Evolutionary conservation across 164 flowering plant genomes (phyloP).

Genomic region (Nelumbo lutea): DNA sequence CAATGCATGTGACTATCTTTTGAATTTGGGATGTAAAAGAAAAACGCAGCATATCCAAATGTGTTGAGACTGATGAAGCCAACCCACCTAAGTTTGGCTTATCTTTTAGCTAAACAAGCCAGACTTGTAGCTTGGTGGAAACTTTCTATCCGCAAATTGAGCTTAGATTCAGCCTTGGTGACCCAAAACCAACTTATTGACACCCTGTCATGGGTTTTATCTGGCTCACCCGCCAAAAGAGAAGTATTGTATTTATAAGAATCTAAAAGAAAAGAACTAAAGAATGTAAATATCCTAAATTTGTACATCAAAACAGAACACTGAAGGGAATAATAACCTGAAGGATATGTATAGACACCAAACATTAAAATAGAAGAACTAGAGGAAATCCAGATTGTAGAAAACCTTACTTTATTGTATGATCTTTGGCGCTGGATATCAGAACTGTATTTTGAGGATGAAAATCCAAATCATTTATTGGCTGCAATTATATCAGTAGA

Average conservation of each 20-base stretch:
- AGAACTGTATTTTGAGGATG: constrained; percentile 69
- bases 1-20: too few species aligned
- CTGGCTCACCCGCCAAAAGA: too few species aligned
- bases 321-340: background rate
- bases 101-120: too few species aligned
- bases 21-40: too few species aligned
- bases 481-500: constrained; percentile 42
- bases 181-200: too few species aligned
- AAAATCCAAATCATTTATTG: constrained; percentile 88
- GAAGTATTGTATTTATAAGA: background rate
- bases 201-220: too few species aligned
- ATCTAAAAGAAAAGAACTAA: background rate
- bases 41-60: too few species aligned
- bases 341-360: background rate
- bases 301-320: background rate
- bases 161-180: too few species aligned
- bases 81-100: too few species aligned
- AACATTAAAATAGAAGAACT: background rate
- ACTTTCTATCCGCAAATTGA: too few species aligned
- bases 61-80: too few species aligned
- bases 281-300: background rate
- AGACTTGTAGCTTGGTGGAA: too few species aligned
- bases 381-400: background rate
- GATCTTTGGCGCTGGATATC: constrained; percentile 84
- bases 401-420: constrained; percentile 61